Base-by-base conservation (phyloP, 257 asterid species). In the Ligustrum vulgare region DNA sequence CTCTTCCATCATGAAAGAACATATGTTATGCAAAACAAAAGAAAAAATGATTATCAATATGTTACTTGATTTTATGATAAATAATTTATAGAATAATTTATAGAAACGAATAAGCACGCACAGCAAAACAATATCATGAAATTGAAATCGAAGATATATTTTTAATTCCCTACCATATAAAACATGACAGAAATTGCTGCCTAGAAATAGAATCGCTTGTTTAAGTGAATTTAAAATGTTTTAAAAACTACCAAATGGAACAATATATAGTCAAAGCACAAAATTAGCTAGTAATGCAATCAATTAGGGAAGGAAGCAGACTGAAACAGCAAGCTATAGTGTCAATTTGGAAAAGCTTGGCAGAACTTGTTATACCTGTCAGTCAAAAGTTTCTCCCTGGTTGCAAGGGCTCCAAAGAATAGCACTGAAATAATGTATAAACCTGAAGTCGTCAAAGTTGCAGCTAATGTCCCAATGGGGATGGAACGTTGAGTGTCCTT, bases 401-500 rank as follows among this genome's bases (percentile, higher is more conserved):
- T 91, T 75, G 99, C 98, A 80, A 92, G 86, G 82, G 98, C 97
- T 70, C 99, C 99, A 69, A 94, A 94, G 77, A 91, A 84, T 45
- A 94, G 85, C 80, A 94, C 99, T 16, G 96, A 77, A 69, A 91
- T 73, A 76, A 94, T 39, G 87, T 94, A 94, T 35, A 94, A 82
- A 80, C 76, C 90, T 58, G 99, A 69, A 56, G 99, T 94, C 45
- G 96, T 10, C 85, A 94, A 79, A 67, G 95, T 92, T 79, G 99
- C 99, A 77, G 94, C 96, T 81, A 94, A 83, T 69, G 99, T 94
- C 79, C 99, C 99, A 70, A 93, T 72, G 25, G 99, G 99, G 79
- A 94, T 94, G 71, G 99, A 93, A 54, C 92, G 96, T 84, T 94
- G 99, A 80, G 99, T 94, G 84, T 94, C 99, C 90, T 91, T 91